Evolutionary conservation across 2,329 filamentous ascomycete species (phyloP).

Genomic region (Knufia fluminis): DNA sequence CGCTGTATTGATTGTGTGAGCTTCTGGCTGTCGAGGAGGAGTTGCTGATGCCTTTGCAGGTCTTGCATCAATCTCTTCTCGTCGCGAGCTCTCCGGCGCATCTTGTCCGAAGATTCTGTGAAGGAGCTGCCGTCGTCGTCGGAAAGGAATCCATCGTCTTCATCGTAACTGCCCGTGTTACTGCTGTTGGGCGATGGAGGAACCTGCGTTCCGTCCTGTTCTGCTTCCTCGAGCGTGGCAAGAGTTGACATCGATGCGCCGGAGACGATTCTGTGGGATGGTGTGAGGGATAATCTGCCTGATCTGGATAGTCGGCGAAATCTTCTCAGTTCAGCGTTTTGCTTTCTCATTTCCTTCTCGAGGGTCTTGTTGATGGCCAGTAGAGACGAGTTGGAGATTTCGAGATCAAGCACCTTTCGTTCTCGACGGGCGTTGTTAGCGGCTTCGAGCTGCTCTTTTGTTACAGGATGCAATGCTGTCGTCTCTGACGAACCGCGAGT

Average conservation of each 20-base stretch:
- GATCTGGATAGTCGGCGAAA: slow-evolving; percentile 78
- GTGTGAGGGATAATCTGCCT: slow-evolving; percentile 57
- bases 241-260: slow-evolving; percentile 37
- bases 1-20: slow-evolving; percentile 90
- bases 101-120: slow-evolving; percentile 2
- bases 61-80: slow-evolving; percentile 78
- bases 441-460: slow-evolving; percentile 6
- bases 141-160: slow-evolving; percentile 14
- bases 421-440: slow-evolving; percentile 84
- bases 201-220: slow-evolving; percentile 23
- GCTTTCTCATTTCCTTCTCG: slow-evolving; percentile 83
- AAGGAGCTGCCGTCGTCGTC: slow-evolving; percentile 29
- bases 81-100: slow-evolving; percentile 57
- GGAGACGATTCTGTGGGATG: slow-evolving; percentile 29
- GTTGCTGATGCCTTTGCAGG: slow-evolving; percentile 75
- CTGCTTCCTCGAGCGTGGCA: slow-evolving; percentile 34
- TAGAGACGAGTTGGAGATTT: slow-evolving; percentile 92
- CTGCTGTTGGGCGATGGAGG: slow-evolving; percentile 27
- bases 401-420: slow-evolving; percentile 87
- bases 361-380: slow-evolving; percentile 90
- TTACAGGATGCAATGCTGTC: slow-evolving; percentile 1
- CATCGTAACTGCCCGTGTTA: slow-evolving; percentile 19
- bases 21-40: slow-evolving; percentile 83
- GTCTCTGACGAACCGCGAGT: slow-evolving; percentile 2
- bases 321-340: slow-evolving; percentile 76